Conservation (phyloP, 371 early-diverging fungal genomes). For the Lichtheimia ornata region DNA sequence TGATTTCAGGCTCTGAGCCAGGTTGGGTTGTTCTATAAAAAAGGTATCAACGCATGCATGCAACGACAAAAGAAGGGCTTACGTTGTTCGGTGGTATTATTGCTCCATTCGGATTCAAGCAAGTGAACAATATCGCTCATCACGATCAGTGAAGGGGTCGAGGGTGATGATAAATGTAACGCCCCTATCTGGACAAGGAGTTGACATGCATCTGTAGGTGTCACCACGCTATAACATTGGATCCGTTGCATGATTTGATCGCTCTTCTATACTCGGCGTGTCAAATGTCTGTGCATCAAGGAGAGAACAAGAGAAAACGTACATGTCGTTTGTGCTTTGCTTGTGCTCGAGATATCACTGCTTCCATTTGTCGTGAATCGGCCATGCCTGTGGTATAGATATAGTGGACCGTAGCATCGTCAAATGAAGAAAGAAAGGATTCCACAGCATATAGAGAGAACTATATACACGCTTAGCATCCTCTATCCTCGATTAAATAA, state of each 20-base stretch:
- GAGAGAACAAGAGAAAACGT: not conserved
- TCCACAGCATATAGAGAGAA: not conserved
- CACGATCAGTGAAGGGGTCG: not conserved
- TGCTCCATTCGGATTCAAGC: not conserved
- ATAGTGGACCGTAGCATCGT: not conserved
- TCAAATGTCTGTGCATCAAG: too few relatives aligned
- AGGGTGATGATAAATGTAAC: not conserved
- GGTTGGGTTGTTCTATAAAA: not conserved
- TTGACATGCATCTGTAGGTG: not conserved
- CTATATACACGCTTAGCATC: not conserved
- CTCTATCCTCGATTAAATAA: not conserved
- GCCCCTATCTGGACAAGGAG: not conserved
- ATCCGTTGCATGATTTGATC: conserved; percentile 1
- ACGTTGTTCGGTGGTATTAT: not conserved
- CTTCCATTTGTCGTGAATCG: not conserved
- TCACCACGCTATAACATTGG: not conserved
- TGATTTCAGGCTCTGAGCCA: too few relatives aligned
- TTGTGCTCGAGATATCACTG: not conserved
- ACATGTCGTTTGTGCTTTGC: not conserved
- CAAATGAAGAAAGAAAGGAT: not conserved
- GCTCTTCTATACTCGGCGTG: too few relatives aligned
- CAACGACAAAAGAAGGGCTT: not conserved
- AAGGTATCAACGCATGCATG: not conserved
- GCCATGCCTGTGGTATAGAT: not conserved
- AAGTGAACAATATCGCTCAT: conserved; percentile 1